phyloP scores from a whole-genome alignment of 1,284 basidiomycete species.

The Rhodotorula mucilaginosa region DNA sequence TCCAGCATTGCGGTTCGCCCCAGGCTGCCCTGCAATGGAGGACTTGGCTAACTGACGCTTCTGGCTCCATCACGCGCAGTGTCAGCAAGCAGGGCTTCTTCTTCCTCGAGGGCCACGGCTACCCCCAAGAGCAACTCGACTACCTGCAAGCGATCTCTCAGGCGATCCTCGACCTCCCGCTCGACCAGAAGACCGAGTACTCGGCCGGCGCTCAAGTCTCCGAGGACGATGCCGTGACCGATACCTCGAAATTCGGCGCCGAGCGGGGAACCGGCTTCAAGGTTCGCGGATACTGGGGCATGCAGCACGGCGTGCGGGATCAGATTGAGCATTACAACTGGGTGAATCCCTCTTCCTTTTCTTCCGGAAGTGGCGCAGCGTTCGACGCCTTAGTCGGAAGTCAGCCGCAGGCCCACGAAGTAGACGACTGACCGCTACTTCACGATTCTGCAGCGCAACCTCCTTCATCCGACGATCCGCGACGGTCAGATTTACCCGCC shows the following conservation, averaged over 20 bases:
- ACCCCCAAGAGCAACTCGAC: conserved; percentile 17
- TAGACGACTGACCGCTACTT: too few species aligned
- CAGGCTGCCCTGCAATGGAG: too few species aligned
- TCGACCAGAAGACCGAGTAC: conserved; percentile 19
- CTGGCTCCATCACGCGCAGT: not conserved
- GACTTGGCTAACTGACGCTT: not conserved
- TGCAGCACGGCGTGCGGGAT: conserved; percentile 18
- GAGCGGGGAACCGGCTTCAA: conserved; percentile 26
- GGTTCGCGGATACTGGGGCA: conserved; percentile 13
- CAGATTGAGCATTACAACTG: conserved; percentile 27
- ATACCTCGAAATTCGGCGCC: conserved; percentile 13
- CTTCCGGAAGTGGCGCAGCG: not conserved
- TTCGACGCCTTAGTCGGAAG: too few species aligned
- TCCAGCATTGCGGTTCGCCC: not conserved
- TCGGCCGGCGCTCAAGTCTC: conserved; percentile 9
- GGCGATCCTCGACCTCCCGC: conserved; percentile 23
- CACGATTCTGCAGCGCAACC: conserved; percentile 7
- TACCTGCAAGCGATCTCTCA: conserved; percentile 26
- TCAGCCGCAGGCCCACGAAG: too few species aligned
- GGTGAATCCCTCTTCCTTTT: not conserved
- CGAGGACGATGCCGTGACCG: conserved; percentile 12
- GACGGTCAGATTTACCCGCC: conserved; percentile 10
- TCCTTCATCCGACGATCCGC: conserved; percentile 20
- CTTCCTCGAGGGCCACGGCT: conserved; percentile 29
- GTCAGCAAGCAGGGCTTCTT: conserved; percentile 25